A percentile compares a stretch with the other conserved stretches of the same genome.
These are phyloP conservation scores for Coemansia sp. DNA, from an alignment of 192 early-diverging fungal genomes.

Conservation along the genomic window DNA sequence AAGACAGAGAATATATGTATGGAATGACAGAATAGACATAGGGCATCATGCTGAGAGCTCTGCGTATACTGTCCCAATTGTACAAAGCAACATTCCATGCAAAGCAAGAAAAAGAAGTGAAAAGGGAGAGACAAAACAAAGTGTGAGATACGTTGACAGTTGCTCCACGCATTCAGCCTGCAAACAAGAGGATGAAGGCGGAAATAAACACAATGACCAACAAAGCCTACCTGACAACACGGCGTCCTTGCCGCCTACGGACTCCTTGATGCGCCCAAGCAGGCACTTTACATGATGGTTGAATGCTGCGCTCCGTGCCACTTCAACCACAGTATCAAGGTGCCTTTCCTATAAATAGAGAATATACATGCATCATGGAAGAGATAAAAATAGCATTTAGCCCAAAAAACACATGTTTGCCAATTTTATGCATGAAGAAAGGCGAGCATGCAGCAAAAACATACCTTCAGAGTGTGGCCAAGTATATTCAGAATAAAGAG, in stretches of 20 bases:
- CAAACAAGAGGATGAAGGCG: neutral
- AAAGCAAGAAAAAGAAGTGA: conserved; percentile 2
- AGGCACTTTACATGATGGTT: conserved; percentile 38
- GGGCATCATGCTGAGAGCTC: neutral
- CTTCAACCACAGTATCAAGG: conserved; percentile 14
- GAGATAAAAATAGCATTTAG: neutral
- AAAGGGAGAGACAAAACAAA: neutral
- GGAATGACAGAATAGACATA: neutral
- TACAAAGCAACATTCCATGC: neutral
- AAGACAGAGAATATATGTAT: neutral
- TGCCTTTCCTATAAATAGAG: conserved; percentile 28
- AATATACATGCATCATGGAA: neutral
- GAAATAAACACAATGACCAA: neutral
- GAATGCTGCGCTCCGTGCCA: conserved; percentile 36
- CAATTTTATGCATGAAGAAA: no score
- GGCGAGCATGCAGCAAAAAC: neutral
- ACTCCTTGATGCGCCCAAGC: conserved; percentile 23
- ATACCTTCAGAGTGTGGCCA: conserved; percentile 30
- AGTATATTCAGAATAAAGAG: conserved; percentile 33
- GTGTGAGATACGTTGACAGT: neutral
- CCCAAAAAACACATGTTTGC: no score
- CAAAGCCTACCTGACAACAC: conserved; percentile 21
- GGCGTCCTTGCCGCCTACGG: neutral
- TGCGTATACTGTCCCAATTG: neutral
- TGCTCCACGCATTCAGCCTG: neutral